phyloP scores from a whole-genome alignment of 225 moss, liverwort and hornwort species.

The Polytrichum commune region DNA sequence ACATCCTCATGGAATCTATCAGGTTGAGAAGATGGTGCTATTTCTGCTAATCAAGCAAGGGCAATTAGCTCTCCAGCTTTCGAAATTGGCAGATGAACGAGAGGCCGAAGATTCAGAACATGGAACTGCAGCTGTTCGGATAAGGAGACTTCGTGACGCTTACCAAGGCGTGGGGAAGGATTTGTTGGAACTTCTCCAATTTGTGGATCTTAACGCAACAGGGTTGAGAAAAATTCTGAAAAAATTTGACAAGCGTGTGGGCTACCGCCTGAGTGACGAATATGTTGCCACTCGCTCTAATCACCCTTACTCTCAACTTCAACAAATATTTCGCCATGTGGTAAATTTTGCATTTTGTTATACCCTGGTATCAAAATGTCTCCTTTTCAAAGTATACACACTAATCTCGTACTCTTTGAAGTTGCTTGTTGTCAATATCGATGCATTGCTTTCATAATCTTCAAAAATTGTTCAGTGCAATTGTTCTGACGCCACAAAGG shows the following conservation, averaged over 20 bases:
- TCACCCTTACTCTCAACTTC: conserved; percentile 93
- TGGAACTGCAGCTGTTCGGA: conserved; percentile 11
- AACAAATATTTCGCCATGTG: conserved; percentile 93
- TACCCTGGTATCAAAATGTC: background rate
- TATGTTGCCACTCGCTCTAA: conserved; percentile 89
- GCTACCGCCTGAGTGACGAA: conserved; percentile 80
- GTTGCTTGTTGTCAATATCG: background rate
- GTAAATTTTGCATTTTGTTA: conserved; percentile 28
- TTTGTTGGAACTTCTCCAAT: conserved; percentile 65
- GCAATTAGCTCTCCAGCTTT: conserved; percentile 69
- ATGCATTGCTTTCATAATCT: background rate
- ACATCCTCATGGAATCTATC: background rate
- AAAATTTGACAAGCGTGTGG: conserved; percentile 85
- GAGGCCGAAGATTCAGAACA: conserved; percentile 37
- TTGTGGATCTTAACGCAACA: conserved; percentile 88
- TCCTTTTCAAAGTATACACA: background rate
- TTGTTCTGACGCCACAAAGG: background rate
- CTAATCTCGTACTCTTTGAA: background rate
- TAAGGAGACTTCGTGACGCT: conserved; percentile 23
- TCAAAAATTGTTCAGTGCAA: background rate
- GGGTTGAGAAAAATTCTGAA: conserved; percentile 89
- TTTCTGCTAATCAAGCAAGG: conserved; percentile 87
- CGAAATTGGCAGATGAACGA: conserved; percentile 58
- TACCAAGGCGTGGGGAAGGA: conserved; percentile 64
- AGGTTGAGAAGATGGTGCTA: conserved; percentile 93